A percentile compares a stretch with the other conserved stretches of the same genome.
These are phyloP conservation scores for Casaregolazyma lundiana DNA, from an alignment of 1,139 yeast species.

Conservation along the genomic window DNA sequence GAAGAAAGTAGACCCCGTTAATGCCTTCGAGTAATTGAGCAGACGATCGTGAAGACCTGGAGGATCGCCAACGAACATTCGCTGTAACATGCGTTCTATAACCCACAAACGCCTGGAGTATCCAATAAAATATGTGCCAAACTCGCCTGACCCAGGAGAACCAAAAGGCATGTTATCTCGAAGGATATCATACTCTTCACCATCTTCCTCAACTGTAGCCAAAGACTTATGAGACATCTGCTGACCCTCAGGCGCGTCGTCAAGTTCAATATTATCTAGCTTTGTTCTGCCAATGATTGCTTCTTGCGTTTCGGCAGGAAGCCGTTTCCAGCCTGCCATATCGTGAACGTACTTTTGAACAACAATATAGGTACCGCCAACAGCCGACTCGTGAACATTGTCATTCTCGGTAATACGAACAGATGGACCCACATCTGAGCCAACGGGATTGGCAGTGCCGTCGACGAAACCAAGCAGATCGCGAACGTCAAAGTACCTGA, in stretches of 20 bases:
- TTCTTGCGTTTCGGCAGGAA: conserved; percentile 20
- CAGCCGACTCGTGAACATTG: conserved; percentile 12
- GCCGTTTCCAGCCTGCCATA: conserved; percentile 17
- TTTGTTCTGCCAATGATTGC: conserved; percentile 21
- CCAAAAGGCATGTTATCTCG: conserved; percentile 25
- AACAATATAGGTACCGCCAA: conserved; percentile 22
- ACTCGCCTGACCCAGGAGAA: conserved; percentile 16
- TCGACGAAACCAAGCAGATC: conserved; percentile 24
- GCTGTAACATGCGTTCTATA: conserved; percentile 19
- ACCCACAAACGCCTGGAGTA: conserved; percentile 16
- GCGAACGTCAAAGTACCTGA: conserved; percentile 21
- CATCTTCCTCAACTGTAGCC: conserved; percentile 14
- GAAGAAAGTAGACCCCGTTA: conserved; percentile 15
- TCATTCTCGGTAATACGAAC: conserved; percentile 12
- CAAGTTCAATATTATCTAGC: conserved; percentile 19
- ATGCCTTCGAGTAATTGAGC: conserved; percentile 19
- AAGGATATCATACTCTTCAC: conserved; percentile 18
- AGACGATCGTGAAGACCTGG: conserved; percentile 21
- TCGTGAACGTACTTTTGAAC: conserved; percentile 23
- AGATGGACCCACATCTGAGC: conserved; percentile 12
- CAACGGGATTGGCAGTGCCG: conserved; percentile 22
- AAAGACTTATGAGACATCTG: conserved; percentile 15
- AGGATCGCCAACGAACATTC: conserved; percentile 22
- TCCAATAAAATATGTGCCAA: conserved; percentile 23
- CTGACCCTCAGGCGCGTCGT: conserved; percentile 14